Evolutionary conservation across 2,329 filamentous ascomycete genomes (phyloP).

Genomic region (Orbilia blumenaviensis): DNA sequence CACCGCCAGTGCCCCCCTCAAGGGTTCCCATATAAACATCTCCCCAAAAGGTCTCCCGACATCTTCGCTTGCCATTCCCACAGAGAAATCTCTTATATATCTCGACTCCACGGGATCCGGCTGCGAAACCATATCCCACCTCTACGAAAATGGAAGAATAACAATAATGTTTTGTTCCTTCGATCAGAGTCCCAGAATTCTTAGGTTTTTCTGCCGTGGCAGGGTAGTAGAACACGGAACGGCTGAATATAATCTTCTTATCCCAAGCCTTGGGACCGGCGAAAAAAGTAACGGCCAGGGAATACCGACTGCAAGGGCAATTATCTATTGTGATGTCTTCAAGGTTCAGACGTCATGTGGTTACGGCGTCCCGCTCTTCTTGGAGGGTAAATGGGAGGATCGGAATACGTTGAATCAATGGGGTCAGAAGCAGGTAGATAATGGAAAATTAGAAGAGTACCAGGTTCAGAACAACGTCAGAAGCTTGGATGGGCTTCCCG

Average conservation of each 20-base stretch:
- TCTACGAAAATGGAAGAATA: slow-evolving; percentile 79
- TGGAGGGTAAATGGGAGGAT: slow-evolving; percentile 63
- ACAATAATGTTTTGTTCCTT: slow-evolving; percentile 79
- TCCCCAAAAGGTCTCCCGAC: slow-evolving; percentile 76
- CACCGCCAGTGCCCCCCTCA: slow-evolving; percentile 75
- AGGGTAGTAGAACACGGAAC: slow-evolving; percentile 70
- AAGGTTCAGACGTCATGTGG: slow-evolving; percentile 75
- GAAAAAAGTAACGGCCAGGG: slow-evolving; percentile 54
- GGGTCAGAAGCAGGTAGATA: slow-evolving; percentile 65
- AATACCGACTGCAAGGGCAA: slow-evolving; percentile 67
- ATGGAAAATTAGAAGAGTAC: slow-evolving; percentile 67
- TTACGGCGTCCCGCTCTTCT: slow-evolving; percentile 68
- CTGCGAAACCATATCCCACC: slow-evolving; percentile 77
- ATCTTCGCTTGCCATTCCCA: slow-evolving; percentile 71
- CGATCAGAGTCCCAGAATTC: slow-evolving; percentile 68
- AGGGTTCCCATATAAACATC: slow-evolving; percentile 72
- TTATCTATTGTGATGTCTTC: slow-evolving; percentile 71
- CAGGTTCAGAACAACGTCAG: slow-evolving; percentile 67
- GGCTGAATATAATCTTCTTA: slow-evolving; percentile 63
- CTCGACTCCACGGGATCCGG: slow-evolving; percentile 79
- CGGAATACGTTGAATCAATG: slow-evolving; percentile 68
- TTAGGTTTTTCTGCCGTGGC: slow-evolving; percentile 71
- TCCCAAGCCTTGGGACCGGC: slow-evolving; percentile 63
- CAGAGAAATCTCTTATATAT: slow-evolving; percentile 63
- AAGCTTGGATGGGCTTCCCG: slow-evolving; percentile 70